phyloP scores from a whole-genome alignment of 495 filamentous ascomycete genomes.

The Penicillium coprophilum region DNA sequence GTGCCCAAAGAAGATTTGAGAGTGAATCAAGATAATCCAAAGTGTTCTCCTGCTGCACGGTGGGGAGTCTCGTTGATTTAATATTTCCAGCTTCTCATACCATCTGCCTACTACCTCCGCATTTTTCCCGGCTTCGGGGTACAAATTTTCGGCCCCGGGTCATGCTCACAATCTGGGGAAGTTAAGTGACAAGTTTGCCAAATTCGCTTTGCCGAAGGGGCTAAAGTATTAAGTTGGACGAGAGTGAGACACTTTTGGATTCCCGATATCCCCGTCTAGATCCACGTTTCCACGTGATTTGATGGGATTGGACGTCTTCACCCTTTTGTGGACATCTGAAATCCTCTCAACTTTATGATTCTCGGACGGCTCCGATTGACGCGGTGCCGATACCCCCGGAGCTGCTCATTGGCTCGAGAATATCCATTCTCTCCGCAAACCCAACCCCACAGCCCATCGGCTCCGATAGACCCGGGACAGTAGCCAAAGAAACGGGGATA shows the following conservation, averaged over 20 bases:
- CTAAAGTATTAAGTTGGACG: no score
- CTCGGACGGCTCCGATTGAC: no score
- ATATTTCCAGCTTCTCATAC: background rate
- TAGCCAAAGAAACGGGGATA: no score
- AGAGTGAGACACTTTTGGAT: no score
- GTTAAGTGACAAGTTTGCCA: background rate
- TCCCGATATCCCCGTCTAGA: background rate
- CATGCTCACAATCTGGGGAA: constrained; percentile 11
- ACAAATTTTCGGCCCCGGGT: background rate
- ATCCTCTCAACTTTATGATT: no score
- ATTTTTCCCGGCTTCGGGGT: constrained; percentile 4
- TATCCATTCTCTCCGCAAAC: no score
- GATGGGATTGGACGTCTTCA: background rate
- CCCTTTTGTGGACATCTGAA: no score
- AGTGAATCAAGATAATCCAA: background rate
- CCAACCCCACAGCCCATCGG: no score
- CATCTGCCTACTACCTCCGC: background rate
- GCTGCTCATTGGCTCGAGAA: no score
- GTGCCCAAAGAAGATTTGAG: background rate
- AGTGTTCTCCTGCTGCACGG: no score
- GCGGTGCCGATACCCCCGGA: no score
- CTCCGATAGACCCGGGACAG: no score
- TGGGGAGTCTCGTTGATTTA: constrained; percentile 5
- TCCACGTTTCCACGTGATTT: background rate
- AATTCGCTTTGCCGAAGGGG: background rate